These are phyloP conservation scores for Suzukiozyma palmioleophila DNA, from an alignment of 1,139 yeast genomes.

Conservation along the genomic window DNA sequence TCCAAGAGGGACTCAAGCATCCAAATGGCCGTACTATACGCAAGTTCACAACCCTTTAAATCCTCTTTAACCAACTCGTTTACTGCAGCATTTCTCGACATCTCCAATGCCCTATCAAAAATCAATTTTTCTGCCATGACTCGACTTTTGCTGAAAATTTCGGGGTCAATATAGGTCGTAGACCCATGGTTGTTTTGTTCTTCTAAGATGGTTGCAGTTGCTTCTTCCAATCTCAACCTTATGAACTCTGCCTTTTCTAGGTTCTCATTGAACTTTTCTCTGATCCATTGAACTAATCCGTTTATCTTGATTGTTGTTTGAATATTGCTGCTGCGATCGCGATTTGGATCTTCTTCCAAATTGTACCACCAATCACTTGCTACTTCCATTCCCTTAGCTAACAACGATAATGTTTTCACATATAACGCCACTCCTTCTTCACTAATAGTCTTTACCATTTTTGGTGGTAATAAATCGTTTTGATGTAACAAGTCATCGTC, in stretches of 20 bases:
- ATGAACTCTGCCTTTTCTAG: slow-evolving; percentile 84
- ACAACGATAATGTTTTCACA: slow-evolving; percentile 73
- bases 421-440: slow-evolving; percentile 85
- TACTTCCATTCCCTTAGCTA: slow-evolving; percentile 80
- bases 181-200: slow-evolving; percentile 1
- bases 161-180: slow-evolving; percentile 1
- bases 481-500: slow-evolving; percentile 40
- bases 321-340: slow-evolving; percentile 4
- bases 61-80: slow-evolving; percentile 78
- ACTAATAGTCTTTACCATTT: slow-evolving; percentile 56
- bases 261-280: slow-evolving; percentile 84
- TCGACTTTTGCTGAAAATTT: slow-evolving; percentile 10
- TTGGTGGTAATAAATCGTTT: slow-evolving; percentile 52
- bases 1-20: slow-evolving; percentile 85
- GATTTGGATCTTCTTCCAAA: slow-evolving; percentile 13
- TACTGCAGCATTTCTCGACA: slow-evolving; percentile 86
- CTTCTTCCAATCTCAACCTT: slow-evolving; percentile 51
- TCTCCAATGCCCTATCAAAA: slow-evolving; percentile 89
- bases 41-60: slow-evolving; percentile 74
- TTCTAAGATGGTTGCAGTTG: slow-evolving; percentile 26
- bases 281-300: slow-evolving; percentile 86
- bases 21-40: slow-evolving; percentile 91
- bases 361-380: slow-evolving; percentile 87
- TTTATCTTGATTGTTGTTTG: slow-evolving; percentile 49
- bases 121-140: slow-evolving; percentile 78